These are phyloP conservation scores for Cryphonectria radicalis DNA, from an alignment of 2,329 filamentous ascomycete genomes.

Conservation along the genomic window DNA sequence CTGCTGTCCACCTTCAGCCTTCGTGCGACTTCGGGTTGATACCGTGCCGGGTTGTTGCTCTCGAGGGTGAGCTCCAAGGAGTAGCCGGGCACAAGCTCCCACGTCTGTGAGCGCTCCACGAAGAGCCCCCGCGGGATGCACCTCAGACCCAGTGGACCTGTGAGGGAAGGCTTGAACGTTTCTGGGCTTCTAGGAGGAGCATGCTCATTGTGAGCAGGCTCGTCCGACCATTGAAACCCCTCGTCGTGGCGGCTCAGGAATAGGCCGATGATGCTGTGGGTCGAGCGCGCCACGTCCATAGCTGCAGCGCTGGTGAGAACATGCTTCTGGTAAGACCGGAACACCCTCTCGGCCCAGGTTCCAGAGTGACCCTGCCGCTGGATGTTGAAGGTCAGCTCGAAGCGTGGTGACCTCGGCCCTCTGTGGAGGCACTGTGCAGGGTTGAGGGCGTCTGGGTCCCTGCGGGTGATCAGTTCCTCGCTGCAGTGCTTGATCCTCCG, in stretches of 20 bases:
- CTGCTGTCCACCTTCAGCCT: conserved; percentile 49
- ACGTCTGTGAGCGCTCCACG: conserved; percentile 49
- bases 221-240: conserved; percentile 53
- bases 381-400: conserved; percentile 53
- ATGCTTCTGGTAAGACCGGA: conserved; percentile 56
- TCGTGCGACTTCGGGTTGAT: conserved; percentile 43
- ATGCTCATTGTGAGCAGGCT: conserved; percentile 45
- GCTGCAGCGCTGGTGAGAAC: conserved; percentile 48
- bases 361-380: conserved; percentile 43
- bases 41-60: conserved; percentile 45
- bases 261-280: conserved; percentile 54
- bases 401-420: conserved; percentile 49
- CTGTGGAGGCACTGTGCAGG: conserved; percentile 33
- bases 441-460: conserved; percentile 52
- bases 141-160: conserved; percentile 48
- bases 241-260: conserved; percentile 56
- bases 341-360: conserved; percentile 49
- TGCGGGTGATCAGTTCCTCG: conserved; percentile 57
- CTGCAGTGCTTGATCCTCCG: conserved; percentile 56
- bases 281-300: conserved; percentile 53
- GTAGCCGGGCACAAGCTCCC: conserved; percentile 55
- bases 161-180: conserved; percentile 46
- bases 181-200: conserved; percentile 41
- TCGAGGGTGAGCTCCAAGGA: conserved; percentile 50
- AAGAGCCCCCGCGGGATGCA: conserved; percentile 53